Evolutionary conservation across 768 basidiomycete genomes (phyloP), one percentile per base, ranked within the genome.

Genomic region (Inosperma sp.): DNA sequence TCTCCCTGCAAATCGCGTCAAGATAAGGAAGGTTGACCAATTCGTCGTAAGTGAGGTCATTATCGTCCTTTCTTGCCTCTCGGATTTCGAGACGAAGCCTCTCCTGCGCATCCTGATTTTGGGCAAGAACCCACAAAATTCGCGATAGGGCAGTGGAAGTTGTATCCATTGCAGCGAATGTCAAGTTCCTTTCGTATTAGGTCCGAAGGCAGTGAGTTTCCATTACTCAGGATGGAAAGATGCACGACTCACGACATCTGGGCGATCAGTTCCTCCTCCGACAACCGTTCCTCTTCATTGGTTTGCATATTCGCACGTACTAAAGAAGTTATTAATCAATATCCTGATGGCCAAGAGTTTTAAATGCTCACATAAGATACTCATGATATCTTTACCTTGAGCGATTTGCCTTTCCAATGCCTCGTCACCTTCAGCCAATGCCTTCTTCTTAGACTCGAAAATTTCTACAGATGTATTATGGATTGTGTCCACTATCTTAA

Each of bases 341-440:
- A 7, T 27, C 35, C n/a, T 33, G 6, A 31, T 19, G 33, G 10
- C 14, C 30, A 35, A 14, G 46, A 22, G 35, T 16, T 8, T 3
- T 5, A 1, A 33, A 14, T 7, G 51, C 76, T 26, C 59, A 78
- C 78, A 55, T 9, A 79, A 62, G 17, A 76, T 62, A 52, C 71
- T 79, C 52, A 78, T 68, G 25, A 79, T 67, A 56, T 79, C 77
- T 48, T 73, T 74, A 9, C 73, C 74, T 52, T 64, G 60, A 13
- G 66, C 70, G 31, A 72, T 64, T 46, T 73, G 69, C 7, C 50
- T 56, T 3, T 58, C 51, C 3, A 70, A 51, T 1, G 60, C 67
- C 7, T 68, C 65, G 26, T 73, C 70, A 2, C 69, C 71, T 12
- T 60, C 58, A 14, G 56, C 56, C 6, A 75, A 45, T 4, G 70